A percentile compares a stretch with the other conserved stretches of the same genome.
These are phyloP conservation scores for Parathielavia hyrcaniae DNA, from an alignment of 495 filamentous ascomycete species.

Conservation along the genomic window DNA sequence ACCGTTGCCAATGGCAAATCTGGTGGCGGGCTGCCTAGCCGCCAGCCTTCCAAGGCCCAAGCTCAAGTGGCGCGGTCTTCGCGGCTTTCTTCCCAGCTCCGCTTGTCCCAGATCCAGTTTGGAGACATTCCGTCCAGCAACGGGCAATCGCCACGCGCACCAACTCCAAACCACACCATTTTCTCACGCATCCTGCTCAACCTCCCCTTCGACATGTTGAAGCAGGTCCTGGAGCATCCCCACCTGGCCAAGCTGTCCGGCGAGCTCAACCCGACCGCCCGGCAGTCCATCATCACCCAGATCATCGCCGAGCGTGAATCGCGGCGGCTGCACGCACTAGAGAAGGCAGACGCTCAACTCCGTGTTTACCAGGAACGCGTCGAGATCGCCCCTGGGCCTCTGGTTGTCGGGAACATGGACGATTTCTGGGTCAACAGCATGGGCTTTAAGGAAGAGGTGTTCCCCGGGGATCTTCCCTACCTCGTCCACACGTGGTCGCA, in stretches of 20 bases:
- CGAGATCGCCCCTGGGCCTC: slow-evolving; percentile 15
- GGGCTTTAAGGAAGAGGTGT: slow-evolving; percentile 43
- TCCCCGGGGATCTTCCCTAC: slow-evolving; percentile 28
- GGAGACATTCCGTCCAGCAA: slow-evolving; percentile 52
- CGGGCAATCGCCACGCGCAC: slow-evolving; percentile 15
- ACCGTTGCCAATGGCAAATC: slow-evolving; percentile 36
- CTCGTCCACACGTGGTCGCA: slow-evolving; percentile 28
- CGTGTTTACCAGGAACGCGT: slow-evolving; percentile 20
- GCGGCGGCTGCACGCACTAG: slow-evolving; percentile 36
- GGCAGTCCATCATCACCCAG: slow-evolving; percentile 42
- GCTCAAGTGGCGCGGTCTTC: slow-evolving; percentile 23
- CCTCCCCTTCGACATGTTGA: slow-evolving; percentile 54
- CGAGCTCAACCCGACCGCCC: slow-evolving; percentile 38
- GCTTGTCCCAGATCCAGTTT: slow-evolving; percentile 58
- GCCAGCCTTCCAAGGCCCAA: slow-evolving; percentile 21
- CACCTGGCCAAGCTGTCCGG: slow-evolving; percentile 40
- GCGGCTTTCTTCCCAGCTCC: slow-evolving; percentile 38
- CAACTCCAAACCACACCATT: slow-evolving; percentile 25
- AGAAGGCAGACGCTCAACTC: slow-evolving; percentile 28
- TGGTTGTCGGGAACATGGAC: slow-evolving; percentile 18
- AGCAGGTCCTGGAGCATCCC: slow-evolving; percentile 49
- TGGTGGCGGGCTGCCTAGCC: slow-evolving; percentile 22
- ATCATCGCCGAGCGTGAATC: slow-evolving; percentile 58
- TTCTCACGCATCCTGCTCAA: slow-evolving; percentile 60
- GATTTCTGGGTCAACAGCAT: slow-evolving; percentile 32